Percentiles rank a stretch among this genome's conserved stretches.
phyloP scores from a whole-genome alignment of 2,329 filamentous ascomycete species.

The Colletotrichum caudatum region DNA sequence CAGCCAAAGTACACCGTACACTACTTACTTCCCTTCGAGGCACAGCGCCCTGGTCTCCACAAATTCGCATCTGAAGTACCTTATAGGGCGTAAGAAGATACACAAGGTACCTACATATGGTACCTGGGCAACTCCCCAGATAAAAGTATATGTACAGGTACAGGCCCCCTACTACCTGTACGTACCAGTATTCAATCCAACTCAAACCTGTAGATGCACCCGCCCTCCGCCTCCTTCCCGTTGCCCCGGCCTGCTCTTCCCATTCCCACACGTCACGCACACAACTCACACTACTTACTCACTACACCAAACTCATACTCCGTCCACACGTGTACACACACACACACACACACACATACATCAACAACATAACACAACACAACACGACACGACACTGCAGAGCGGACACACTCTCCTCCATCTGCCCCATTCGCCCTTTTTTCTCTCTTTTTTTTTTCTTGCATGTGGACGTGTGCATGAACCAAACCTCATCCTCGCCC shows the following conservation, averaged over 20 bases:
- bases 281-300: background rate
- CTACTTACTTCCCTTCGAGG: no score
- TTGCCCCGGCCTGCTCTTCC: slow-evolving; percentile 6
- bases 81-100: background rate
- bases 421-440: background rate
- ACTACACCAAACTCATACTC: background rate
- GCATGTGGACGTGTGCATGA: slow-evolving; percentile 30
- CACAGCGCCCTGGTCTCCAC: background rate
- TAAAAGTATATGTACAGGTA: background rate
- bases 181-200: background rate
- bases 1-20: background rate
- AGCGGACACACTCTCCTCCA: background rate
- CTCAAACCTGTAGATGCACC: slow-evolving; percentile 4
- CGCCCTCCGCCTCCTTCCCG: slow-evolving; percentile 1
- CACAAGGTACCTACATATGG: background rate
- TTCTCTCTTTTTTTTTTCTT: background rate
- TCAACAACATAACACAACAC: background rate
- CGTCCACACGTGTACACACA: background rate
- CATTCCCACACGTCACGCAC: background rate
- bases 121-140: background rate
- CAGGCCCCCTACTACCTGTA: background rate
- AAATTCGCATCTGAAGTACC: background rate
- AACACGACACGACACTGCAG: background rate
- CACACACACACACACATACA: slow-evolving; percentile 3
- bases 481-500: slow-evolving; percentile 25